A percentile compares a stretch with the other conserved stretches of the same genome.
Conservation (phyloP, 768 basidiomycete genomes). For the Mycena vulgaris region DNA sequence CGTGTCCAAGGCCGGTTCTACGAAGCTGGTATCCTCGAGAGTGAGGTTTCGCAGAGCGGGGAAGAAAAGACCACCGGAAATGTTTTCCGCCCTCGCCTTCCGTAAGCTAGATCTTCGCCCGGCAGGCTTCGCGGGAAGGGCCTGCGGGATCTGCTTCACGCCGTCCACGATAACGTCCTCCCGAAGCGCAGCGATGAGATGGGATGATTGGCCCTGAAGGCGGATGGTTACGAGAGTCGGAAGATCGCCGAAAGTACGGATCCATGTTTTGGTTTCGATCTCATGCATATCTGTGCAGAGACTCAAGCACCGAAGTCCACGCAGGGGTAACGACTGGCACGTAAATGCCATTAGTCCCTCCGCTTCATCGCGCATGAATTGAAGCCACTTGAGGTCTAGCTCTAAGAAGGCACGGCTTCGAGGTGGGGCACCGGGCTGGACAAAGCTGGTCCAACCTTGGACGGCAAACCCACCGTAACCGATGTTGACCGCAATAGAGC, state of each 20-base stretch:
- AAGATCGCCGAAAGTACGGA: constrained; percentile 45
- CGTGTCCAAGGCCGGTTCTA: constrained; percentile 25
- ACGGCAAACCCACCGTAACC: constrained; percentile 11
- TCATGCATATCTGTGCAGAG: constrained; percentile 40
- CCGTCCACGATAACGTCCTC: constrained; percentile 36
- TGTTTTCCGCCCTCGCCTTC: constrained; percentile 22
- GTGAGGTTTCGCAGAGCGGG: constrained; percentile 45
- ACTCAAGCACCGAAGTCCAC: constrained; percentile 44
- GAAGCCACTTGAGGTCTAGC: constrained; percentile 45
- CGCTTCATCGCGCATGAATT: constrained; percentile 21
- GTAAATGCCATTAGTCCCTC: constrained; percentile 38
- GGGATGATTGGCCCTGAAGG: constrained; percentile 37
- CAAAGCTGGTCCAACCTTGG: constrained; percentile 27
- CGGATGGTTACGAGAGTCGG: constrained; percentile 45
- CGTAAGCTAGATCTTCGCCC: constrained; percentile 34
- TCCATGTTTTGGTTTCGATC: constrained; percentile 41
- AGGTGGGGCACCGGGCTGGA: constrained; percentile 22
- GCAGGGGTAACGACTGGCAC: constrained; percentile 44
- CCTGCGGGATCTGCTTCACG: constrained; percentile 30
- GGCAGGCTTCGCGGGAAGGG: neutral
- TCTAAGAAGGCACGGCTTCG: constrained; percentile 33
- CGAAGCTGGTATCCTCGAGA: constrained; percentile 45
- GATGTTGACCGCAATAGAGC: constrained; percentile 8
- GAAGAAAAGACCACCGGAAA: constrained; percentile 43
- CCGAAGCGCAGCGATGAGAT: constrained; percentile 46